A percentile compares a stretch with the other conserved stretches of the same genome.
These are phyloP conservation scores for Theileria sp. DNA, from an alignment of 169 alveolate species.

Conservation along the genomic window DNA sequence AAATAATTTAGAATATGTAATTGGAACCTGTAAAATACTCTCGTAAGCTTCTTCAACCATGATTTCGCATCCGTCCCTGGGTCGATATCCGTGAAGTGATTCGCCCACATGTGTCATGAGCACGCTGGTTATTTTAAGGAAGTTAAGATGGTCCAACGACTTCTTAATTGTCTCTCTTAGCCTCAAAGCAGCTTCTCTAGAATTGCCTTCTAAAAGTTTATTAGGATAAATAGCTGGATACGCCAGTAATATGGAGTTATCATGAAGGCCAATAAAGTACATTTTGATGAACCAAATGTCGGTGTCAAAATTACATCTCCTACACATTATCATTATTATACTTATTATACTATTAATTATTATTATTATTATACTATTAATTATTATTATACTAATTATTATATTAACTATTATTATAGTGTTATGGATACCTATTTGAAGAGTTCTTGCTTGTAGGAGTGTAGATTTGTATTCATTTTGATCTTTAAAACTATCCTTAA, in stretches of 20 bases:
- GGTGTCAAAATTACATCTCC: conserved; percentile 69
- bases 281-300: conserved; percentile 42
- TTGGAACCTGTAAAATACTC: conserved; percentile 33
- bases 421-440: conserved; percentile 24
- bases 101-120: conserved; percentile 48
- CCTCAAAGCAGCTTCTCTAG: conserved; percentile 59
- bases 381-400: too few relatives aligned
- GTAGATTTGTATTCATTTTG: conserved; percentile 28
- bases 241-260: conserved; percentile 64
- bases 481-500: conserved; percentile 16
- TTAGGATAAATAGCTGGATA: neutral
- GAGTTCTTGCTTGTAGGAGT: conserved; percentile 15
- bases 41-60: conserved; percentile 65
- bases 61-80: conserved; percentile 24
- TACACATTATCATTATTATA: neutral
- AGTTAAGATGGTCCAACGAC: conserved; percentile 38
- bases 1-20: neutral
- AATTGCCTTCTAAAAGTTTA: conserved; percentile 18
- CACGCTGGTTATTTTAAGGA: conserved; percentile 33
- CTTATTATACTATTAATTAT: neutral
- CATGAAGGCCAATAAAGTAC: conserved; percentile 57
- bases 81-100: conserved; percentile 52
- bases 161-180: conserved; percentile 44
- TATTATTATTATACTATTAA: neutral
- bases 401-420: too few relatives aligned